A percentile compares a stretch with the other conserved stretches of the same genome.
Conservation (phyloP, 345 rosid species). For the Geranium brycei region DNA sequence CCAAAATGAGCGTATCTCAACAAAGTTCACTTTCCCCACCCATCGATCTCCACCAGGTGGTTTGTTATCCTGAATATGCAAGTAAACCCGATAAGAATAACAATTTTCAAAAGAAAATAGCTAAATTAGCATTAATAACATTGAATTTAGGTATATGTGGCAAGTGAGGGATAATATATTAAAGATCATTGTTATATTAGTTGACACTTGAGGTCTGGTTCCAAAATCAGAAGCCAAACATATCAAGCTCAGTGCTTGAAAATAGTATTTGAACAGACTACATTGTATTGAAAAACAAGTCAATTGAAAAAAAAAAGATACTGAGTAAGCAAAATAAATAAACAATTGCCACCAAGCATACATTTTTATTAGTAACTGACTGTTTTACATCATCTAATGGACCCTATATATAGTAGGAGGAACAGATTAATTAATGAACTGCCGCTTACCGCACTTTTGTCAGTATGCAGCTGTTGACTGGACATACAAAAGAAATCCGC, state of each 20-base stretch:
- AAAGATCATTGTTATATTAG: background rate
- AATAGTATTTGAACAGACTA: too few species aligned
- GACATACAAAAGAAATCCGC: constrained; percentile 74
- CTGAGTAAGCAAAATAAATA: background rate
- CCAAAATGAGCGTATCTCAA: constrained; percentile 95
- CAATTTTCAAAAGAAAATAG: background rate
- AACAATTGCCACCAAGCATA: background rate
- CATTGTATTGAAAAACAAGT: too few species aligned
- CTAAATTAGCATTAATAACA: background rate
- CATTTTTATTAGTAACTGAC: background rate
- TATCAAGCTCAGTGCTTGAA: too few species aligned
- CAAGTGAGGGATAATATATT: too few species aligned
- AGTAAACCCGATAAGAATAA: constrained; percentile 3
- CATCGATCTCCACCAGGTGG: constrained; percentile 51
- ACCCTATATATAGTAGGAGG: background rate
- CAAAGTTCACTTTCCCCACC: constrained; percentile 96
- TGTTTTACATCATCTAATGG: background rate
- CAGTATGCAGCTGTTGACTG: constrained; percentile 17
- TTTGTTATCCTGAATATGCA: constrained; percentile 51
- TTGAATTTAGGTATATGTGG: background rate
- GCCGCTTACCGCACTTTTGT: constrained; percentile 50
- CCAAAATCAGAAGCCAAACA: too few species aligned
- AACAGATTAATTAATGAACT: background rate
- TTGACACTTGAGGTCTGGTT: background rate
- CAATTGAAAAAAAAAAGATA: too few species aligned